Conservation (phyloP, 768 basidiomycete species). For the Lactarius trivialis region DNA sequence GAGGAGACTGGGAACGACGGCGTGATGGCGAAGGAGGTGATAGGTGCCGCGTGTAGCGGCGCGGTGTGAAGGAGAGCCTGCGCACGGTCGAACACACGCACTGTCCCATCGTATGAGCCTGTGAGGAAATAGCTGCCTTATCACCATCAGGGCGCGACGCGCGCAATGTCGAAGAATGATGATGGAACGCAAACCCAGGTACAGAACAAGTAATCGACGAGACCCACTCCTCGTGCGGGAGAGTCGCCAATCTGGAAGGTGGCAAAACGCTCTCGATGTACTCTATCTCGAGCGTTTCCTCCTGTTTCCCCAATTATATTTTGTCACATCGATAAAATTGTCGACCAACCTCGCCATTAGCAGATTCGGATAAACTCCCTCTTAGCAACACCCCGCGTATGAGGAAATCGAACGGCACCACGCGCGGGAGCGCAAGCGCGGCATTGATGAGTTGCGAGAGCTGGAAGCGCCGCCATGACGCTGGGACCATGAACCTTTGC, state of each 20-base stretch:
- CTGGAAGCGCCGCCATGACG: slow-evolving; percentile 89
- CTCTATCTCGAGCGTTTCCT: slow-evolving; percentile 53
- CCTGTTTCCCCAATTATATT: too few relatives aligned
- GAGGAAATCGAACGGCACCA: slow-evolving; percentile 91
- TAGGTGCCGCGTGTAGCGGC: slow-evolving; percentile 53
- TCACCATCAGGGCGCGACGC: slow-evolving; percentile 8
- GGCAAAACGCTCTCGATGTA: slow-evolving; percentile 23
- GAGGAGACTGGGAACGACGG: slow-evolving; percentile 30
- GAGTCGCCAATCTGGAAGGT: slow-evolving; percentile 44
- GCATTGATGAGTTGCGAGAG: slow-evolving; percentile 97
- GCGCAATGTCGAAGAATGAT: neutral
- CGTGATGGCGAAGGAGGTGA: slow-evolving; percentile 58
- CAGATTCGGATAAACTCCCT: slow-evolving; percentile 68
- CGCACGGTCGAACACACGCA: slow-evolving; percentile 70
- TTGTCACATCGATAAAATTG: neutral
- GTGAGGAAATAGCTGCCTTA: slow-evolving; percentile 59
- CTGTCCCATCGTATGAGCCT: slow-evolving; percentile 71
- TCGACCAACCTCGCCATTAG: slow-evolving; percentile 58
- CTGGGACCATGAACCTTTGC: slow-evolving; percentile 90
- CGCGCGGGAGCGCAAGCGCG: slow-evolving; percentile 63
- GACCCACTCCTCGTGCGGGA: slow-evolving; percentile 93
- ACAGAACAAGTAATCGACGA: slow-evolving; percentile 65
- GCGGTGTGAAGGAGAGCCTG: slow-evolving; percentile 47
- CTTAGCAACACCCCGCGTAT: slow-evolving; percentile 76
- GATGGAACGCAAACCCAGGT: slow-evolving; percentile 39